Conservation (phyloP, 2,329 filamentous ascomycete species). For the Knufia petricola region DNA sequence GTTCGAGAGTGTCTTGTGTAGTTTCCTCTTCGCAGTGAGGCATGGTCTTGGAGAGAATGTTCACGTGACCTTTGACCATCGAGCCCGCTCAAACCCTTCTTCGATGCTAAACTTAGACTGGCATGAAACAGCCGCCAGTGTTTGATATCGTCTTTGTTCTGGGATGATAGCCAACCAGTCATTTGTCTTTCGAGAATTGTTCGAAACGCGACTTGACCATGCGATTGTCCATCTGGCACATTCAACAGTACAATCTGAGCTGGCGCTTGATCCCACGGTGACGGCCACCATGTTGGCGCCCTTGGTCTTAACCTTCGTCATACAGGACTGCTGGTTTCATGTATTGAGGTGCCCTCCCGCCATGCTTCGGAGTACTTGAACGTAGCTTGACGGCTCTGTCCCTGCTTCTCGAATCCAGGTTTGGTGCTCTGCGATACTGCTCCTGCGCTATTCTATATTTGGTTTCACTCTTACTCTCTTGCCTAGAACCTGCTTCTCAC, state of each 20-base stretch:
- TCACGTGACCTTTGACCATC: too few species aligned
- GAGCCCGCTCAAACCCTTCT: too few species aligned
- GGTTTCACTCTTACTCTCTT: neutral
- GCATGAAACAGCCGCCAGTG: neutral
- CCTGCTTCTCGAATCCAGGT: neutral
- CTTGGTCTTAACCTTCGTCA: neutral
- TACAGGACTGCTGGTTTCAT: neutral
- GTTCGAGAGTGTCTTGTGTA: too few species aligned
- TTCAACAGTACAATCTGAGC: neutral
- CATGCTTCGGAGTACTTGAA: neutral
- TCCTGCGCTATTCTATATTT: neutral
- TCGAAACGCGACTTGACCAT: neutral
- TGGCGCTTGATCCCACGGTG: neutral
- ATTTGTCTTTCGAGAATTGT: neutral
- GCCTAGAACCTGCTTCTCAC: neutral
- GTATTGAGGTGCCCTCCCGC: neutral
- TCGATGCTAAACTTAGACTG: too few species aligned
- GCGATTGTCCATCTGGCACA: neutral
- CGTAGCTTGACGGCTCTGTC: neutral
- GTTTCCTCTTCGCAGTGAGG: too few species aligned
- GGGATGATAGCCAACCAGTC: conserved; percentile 11
- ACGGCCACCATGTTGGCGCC: neutral
- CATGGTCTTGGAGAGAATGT: too few species aligned
- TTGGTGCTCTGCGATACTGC: neutral
- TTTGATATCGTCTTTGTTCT: conserved; percentile 6